phyloP scores from a whole-genome alignment of 2,329 filamentous ascomycete species.

The Hymenoscyphus fructigenus region DNA sequence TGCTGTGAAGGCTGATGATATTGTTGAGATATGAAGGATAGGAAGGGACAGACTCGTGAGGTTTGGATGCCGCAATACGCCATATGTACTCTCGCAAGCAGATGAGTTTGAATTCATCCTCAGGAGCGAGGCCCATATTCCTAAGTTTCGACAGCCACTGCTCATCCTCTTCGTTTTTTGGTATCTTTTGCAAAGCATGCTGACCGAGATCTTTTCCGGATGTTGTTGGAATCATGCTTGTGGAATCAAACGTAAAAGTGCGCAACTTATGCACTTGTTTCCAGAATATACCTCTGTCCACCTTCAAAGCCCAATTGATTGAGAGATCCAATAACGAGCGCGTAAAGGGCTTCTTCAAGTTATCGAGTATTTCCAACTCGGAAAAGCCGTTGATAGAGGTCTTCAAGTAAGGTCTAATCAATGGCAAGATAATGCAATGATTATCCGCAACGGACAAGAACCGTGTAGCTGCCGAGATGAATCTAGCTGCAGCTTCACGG shows the following conservation, averaged over 20 bases:
- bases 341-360: conserved; percentile 77
- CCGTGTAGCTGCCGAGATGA: conserved; percentile 73
- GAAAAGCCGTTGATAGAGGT: conserved; percentile 67
- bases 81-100: conserved; percentile 88
- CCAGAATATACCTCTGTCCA: conserved; percentile 86
- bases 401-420: conserved; percentile 80
- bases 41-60: conserved; percentile 20
- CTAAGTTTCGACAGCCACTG: conserved; percentile 84
- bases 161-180: conserved; percentile 89
- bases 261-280: conserved; percentile 69
- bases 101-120: conserved; percentile 89
- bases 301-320: conserved; percentile 78
- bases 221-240: conserved; percentile 51
- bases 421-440: conserved; percentile 77
- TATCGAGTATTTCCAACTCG: conserved; percentile 74
- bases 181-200: conserved; percentile 60
- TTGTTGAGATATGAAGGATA: conserved; percentile 55
- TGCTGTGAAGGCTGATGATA: conserved; percentile 70
- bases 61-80: conserved; percentile 72
- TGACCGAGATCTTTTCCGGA: conserved; percentile 56
- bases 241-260: conserved; percentile 65
- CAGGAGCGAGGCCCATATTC: conserved; percentile 75
- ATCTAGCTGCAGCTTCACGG: conserved; percentile 81
- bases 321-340: conserved; percentile 82
- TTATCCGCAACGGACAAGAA: conserved; percentile 78